A percentile compares a stretch with the other conserved stretches of the same genome.
Evolutionary conservation across 805 yeast species (phyloP).

Genomic region (Candida qinlingensis): DNA sequence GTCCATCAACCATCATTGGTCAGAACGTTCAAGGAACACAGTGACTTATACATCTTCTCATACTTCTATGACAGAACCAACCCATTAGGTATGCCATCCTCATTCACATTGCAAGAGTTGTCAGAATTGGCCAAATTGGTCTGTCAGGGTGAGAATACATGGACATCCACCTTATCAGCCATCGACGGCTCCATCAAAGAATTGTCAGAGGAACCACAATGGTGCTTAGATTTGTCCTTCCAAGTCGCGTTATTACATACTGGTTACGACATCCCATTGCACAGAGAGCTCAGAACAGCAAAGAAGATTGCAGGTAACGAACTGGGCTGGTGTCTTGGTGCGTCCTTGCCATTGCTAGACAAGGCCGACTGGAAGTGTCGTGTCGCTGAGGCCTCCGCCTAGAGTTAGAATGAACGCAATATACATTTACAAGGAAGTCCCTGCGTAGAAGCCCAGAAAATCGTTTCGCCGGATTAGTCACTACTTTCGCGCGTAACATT

Average conservation of each 20-base stretch:
- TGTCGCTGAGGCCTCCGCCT: slow-evolving; percentile 12
- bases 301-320: slow-evolving; percentile 84
- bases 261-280: slow-evolving; percentile 93
- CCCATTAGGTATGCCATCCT: slow-evolving; percentile 91
- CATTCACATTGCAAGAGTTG: slow-evolving; percentile 83
- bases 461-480: neutral
- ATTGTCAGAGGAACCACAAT: slow-evolving; percentile 75
- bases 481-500: neutral
- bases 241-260: slow-evolving; percentile 86
- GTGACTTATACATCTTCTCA: slow-evolving; percentile 87
- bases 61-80: slow-evolving; percentile 92
- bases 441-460: neutral
- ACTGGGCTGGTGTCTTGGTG: slow-evolving; percentile 98
- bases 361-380: slow-evolving; percentile 64
- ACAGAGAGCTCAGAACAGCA: slow-evolving; percentile 88
- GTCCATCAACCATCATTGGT: slow-evolving; percentile 92
- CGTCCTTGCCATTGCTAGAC: slow-evolving; percentile 85
- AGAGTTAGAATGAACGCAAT: neutral
- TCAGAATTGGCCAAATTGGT: slow-evolving; percentile 76
- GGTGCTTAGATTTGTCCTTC: slow-evolving; percentile 91
- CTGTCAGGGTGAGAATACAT: slow-evolving; percentile 74
- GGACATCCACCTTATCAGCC: slow-evolving; percentile 63
- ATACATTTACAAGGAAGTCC: neutral
- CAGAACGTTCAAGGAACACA: slow-evolving; percentile 61
- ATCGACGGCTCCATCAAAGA: slow-evolving; percentile 62